Base-by-base conservation (phyloP, 345 rosid species). In the Alliaria petiolata region DNA sequence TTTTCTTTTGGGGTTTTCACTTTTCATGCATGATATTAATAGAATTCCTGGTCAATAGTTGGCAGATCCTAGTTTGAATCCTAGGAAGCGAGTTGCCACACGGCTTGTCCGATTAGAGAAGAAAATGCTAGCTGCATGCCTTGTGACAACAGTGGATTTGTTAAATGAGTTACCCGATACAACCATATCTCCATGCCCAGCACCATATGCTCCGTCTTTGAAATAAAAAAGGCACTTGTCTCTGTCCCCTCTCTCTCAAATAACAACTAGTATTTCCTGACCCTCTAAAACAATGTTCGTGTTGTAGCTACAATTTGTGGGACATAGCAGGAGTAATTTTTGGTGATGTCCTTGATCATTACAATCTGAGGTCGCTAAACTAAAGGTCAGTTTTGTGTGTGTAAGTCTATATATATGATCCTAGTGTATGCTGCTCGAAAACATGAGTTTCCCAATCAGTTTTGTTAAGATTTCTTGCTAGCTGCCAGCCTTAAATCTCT, bases 31-130 rank as follows among this genome's bases (percentile, higher is more conserved):
- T 49, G 28, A 51, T 31, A 74, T 65, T 70, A 34, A 58, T 50
- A 39, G 33, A 51, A 26, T 7, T 62, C 56, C 40, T 50, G 52
- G 15, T 33, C 30, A 25, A 67, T 61, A 93, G 98, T 86, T 93
- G 90, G 78, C 84, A 76, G 97, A 91, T 68, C 80, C 83, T 50
- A 72, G 72, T 64, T 62, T 87, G 85, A 83, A 83, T 73, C 96
- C 95, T 26, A 89, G 85, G 85, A 91, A 83, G 81, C 83, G 86
- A 81, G 97, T 93, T 47, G 97, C 98, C 25, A 91, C 96, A 39
- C 89, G 88, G 79, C 96, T 93, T 65, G 96, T 89, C 61, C 79
- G 82, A 75, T 54, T 85, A 79, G 98, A 93, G 80, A 93, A 93
- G 95, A 91, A 85, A 83, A 91, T 91, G 67, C 87, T 93, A 43